These are phyloP conservation scores for Saxophila tyrrhenica DNA, from an alignment of 495 filamentous ascomycete genomes.

Conservation along the genomic window DNA sequence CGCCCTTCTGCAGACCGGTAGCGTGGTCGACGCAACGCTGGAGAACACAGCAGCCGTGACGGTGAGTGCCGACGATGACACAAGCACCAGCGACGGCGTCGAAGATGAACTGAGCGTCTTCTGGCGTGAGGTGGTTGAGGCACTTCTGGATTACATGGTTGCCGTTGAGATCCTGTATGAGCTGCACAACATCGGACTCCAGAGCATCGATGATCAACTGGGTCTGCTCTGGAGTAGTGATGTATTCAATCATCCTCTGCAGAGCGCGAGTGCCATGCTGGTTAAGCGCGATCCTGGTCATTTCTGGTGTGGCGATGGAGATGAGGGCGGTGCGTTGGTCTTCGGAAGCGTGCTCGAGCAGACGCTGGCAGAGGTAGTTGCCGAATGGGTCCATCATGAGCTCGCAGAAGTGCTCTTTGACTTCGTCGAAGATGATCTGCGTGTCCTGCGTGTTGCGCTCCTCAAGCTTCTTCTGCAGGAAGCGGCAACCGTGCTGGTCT, in stretches of 20 bases:
- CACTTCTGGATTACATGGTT: constrained; percentile 99
- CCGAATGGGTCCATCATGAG: constrained; percentile 98
- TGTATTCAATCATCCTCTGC: constrained; percentile 98
- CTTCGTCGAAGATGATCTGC: constrained; percentile 86
- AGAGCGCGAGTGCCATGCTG: constrained; percentile 92
- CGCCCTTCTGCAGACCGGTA: constrained; percentile 73
- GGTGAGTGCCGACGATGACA: constrained; percentile 86
- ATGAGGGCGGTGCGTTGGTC: constrained; percentile 89
- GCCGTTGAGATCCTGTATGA: constrained; percentile 94
- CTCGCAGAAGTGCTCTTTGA: constrained; percentile 81
- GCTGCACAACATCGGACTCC: constrained; percentile 64
- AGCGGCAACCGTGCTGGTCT: constrained; percentile 94
- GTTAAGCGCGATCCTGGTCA: constrained; percentile 87
- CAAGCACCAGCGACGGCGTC: constrained; percentile 78
- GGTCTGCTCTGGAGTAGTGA: constrained; percentile 68
- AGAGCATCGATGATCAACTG: constrained; percentile 73
- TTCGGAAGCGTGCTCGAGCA: constrained; percentile 84
- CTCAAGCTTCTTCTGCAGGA: constrained; percentile 93
- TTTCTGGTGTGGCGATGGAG: constrained; percentile 69
- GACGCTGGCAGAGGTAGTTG: constrained; percentile 95
- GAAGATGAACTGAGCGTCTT: constrained; percentile 91
- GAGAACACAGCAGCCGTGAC: constrained; percentile 94
- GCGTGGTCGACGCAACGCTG: constrained; percentile 98
- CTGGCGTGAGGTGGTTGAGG: constrained; percentile 73
- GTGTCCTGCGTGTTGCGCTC: constrained; percentile 72